phyloP scores from a whole-genome alignment of 257 asterid genomes.

The Penstemon eatonii region DNA sequence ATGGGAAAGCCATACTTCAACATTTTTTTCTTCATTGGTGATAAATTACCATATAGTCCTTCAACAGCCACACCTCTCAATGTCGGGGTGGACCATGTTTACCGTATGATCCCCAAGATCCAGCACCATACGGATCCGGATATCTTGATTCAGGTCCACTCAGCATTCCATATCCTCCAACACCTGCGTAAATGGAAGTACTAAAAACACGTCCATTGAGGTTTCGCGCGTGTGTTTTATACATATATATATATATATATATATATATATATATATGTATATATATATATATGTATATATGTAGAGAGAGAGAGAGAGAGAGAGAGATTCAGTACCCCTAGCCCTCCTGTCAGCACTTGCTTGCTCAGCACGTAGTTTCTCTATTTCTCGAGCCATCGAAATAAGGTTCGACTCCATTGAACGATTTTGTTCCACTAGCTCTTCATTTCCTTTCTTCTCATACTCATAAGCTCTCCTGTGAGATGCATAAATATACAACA shows the following conservation, averaged over 20 bases:
- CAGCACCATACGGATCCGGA: constrained; percentile 45
- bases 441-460: constrained; percentile 81
- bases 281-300: not conserved
- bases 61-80: constrained; percentile 24
- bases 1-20: too few species aligned
- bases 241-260: not conserved
- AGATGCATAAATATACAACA: constrained; percentile 17
- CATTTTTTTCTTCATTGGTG: not conserved
- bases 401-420: constrained; percentile 73
- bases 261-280: not conserved
- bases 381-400: constrained; percentile 90
- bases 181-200: constrained; percentile 37
- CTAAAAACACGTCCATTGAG: not conserved
- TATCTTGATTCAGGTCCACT: constrained; percentile 75
- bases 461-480: constrained; percentile 66
- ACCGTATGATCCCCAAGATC: constrained; percentile 64
- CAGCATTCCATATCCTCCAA: constrained; percentile 61
- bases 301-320: not conserved
- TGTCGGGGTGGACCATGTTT: constrained; percentile 56
- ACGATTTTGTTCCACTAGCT: constrained; percentile 66
- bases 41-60: not conserved
- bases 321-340: constrained; percentile 41
- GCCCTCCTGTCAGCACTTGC: constrained; percentile 49
- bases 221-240: not conserved
- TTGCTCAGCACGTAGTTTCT: constrained; percentile 77